Evolutionary conservation across 192 early-diverging fungal genomes (phyloP).

Genomic region (Phycomyces nitens): DNA sequence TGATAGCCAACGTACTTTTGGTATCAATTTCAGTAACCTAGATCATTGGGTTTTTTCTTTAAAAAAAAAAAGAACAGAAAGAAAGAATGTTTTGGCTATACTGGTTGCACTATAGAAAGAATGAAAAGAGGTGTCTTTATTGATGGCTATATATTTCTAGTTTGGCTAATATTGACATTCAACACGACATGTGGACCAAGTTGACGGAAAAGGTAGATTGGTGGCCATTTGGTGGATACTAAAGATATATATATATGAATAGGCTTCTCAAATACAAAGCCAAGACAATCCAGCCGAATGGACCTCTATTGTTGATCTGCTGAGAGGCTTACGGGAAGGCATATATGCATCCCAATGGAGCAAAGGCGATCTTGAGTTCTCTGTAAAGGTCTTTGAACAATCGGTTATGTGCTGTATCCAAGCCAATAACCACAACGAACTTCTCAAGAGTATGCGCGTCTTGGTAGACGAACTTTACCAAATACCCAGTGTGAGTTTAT

Average conservation of each 20-base stretch:
- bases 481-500: neutral
- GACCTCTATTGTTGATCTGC: neutral
- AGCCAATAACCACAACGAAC: slow-evolving; percentile 3
- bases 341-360: slow-evolving; percentile 13
- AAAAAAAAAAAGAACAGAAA: too few species aligned
- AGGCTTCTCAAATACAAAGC: neutral
- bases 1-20: too few species aligned
- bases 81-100: too few species aligned
- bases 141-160: too few species aligned
- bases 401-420: neutral
- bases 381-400: slow-evolving; percentile 8
- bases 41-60: too few species aligned
- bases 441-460: slow-evolving; percentile 2
- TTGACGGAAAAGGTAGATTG: too few species aligned
- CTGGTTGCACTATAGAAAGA: too few species aligned
- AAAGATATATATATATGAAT: neutral
- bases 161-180: too few species aligned
- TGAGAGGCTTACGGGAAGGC: slow-evolving; percentile 14
- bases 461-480: slow-evolving; percentile 2
- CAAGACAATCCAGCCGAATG: neutral
- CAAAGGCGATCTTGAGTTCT: neutral
- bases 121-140: too few species aligned
- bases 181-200: too few species aligned
- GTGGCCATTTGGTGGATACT: neutral
- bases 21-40: too few species aligned